Evolutionary conservation across 208 protist genomes (phyloP), one percentile per base, ranked within the genome.

Genomic region (Acanthamoeba triangularis): DNA sequence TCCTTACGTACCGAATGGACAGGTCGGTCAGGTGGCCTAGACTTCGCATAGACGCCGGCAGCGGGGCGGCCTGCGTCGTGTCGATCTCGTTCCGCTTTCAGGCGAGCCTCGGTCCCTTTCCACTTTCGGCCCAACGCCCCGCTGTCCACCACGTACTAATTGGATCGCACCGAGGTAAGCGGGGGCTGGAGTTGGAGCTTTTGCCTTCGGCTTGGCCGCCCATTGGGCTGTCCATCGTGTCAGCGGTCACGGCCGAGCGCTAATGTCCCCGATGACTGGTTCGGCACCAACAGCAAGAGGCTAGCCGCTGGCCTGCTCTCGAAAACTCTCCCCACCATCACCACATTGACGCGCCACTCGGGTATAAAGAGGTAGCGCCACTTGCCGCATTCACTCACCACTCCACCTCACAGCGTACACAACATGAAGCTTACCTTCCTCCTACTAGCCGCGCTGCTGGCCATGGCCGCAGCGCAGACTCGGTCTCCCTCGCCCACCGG

Each of bases 381-480:
- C 54, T 61, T 1, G 5, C 20, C 5, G 1, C 16, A 25, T 61
- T 61, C 54, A 61, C 20, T 61, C 54, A 61, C 54, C 54, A 61
- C 54, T 23, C 1, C 20, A 2, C 20, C 54, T 63, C 56, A 16
- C 56, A 25, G 3, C 0, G 20, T 16, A 35, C 65, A 41, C 65
- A 16, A 41, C 30, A 74, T 84, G 74, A 84, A 84, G 74, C 0
- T 84, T 8, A 35, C 47, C 13, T 10, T 35, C 14, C 7, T 84
- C 16, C 74, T 84, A 10, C 47, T 84, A 3, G 30, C 74, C 2
- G 74, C 74, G 37, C 74, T 84, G 37, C 28, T 84, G 74, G 74
- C 74, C 33, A 84, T 52, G 41, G 74, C 74, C 74, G 41, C 41
- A 49, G 74, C 74, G 44, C 74, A 84, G 41, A 84, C 35, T 18